Evolutionary conservation across 805 yeast species (phyloP).

Genomic region (Priceomyces carsonii): DNA sequence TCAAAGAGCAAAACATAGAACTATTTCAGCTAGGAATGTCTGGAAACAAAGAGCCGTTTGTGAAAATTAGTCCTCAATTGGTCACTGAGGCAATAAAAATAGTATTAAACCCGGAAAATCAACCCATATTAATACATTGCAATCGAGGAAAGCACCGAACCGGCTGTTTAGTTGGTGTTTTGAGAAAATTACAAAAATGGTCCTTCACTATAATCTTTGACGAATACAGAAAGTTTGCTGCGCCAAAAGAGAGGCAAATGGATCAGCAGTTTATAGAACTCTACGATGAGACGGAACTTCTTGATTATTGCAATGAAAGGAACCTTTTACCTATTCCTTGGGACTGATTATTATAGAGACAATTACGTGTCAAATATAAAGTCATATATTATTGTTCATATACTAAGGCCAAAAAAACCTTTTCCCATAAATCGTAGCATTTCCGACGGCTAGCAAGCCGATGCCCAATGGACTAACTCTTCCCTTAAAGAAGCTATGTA

Average conservation of each 20-base stretch:
- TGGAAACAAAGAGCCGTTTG: constrained; percentile 95
- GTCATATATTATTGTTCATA: constrained; percentile 2
- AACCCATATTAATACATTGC: constrained; percentile 91
- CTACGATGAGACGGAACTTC: constrained; percentile 70
- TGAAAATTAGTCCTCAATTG: constrained; percentile 62
- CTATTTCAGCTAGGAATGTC: constrained; percentile 89
- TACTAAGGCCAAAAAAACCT: constrained; percentile 54
- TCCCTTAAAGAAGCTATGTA: constrained; percentile 53
- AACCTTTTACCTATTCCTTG: constrained; percentile 71
- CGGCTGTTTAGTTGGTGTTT: constrained; percentile 93
- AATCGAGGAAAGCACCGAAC: constrained; percentile 97
- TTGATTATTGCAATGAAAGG: constrained; percentile 49
- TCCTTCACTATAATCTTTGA: constrained; percentile 91
- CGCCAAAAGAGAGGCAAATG: constrained; percentile 91
- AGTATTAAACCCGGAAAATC: constrained; percentile 81
- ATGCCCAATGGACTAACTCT: constrained; percentile 64
- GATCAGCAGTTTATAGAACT: constrained; percentile 95
- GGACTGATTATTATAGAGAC: constrained; percentile 33
- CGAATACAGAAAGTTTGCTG: constrained; percentile 91
- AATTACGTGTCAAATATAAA: neutral
- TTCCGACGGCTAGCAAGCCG: constrained; percentile 57
- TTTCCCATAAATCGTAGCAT: constrained; percentile 68
- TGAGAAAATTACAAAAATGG: constrained; percentile 89
- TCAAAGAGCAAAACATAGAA: constrained; percentile 59
- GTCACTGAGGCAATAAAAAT: constrained; percentile 81